phyloP scores from a whole-genome alignment of 306 rosid species.

The Castanopsis chinensis region DNA sequence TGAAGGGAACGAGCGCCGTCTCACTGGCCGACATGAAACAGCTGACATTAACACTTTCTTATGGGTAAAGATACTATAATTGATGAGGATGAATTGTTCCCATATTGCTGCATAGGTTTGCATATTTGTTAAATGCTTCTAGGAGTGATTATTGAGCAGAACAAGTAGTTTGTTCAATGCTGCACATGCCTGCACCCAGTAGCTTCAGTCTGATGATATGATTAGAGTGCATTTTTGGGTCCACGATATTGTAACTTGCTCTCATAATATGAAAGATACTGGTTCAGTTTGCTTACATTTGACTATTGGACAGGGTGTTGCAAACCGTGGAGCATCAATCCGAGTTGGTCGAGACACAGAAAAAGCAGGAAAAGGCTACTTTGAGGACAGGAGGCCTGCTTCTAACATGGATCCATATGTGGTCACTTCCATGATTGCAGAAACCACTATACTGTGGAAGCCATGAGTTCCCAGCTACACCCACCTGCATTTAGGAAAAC shows the following conservation, averaged over 20 bases:
- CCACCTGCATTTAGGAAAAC: background rate
- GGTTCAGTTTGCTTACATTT: background rate
- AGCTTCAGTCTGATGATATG: background rate
- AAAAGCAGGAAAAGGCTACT: conserved; percentile 84
- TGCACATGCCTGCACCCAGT: background rate
- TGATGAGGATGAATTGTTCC: background rate
- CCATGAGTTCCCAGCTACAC: conserved; percentile 37
- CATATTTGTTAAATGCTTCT: background rate
- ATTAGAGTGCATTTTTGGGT: background rate
- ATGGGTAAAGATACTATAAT: conserved; percentile 58
- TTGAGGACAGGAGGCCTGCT: conserved; percentile 97
- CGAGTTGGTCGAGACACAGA: conserved; percentile 99
- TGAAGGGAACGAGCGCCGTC: conserved; percentile 93
- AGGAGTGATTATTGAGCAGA: background rate
- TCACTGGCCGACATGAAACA: conserved; percentile 88
- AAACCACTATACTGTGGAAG: conserved; percentile 83
- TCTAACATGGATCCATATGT: conserved; percentile 99
- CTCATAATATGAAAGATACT: background rate
- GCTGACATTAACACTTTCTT: conserved; percentile 77
- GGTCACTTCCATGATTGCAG: conserved; percentile 92
- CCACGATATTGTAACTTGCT: background rate
- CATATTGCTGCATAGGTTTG: background rate
- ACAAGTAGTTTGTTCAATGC: background rate
- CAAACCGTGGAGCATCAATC: conserved; percentile 93
- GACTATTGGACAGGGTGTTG: conserved; percentile 64